Base-by-base conservation (phyloP, 805 yeast species). In the Candida gorgasii region DNA sequence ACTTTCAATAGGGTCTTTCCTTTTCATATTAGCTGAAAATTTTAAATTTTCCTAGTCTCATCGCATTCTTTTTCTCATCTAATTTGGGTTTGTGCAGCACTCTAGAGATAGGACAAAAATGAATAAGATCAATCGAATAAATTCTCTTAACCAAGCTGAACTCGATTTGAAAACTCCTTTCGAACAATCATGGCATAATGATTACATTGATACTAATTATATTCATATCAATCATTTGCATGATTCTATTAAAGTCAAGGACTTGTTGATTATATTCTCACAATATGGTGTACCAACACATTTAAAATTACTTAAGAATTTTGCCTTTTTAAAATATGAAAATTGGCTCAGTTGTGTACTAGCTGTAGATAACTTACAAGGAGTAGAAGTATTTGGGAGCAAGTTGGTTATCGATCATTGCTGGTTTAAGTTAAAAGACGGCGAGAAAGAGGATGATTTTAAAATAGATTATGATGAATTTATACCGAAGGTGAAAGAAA, bases 211-310 rank as follows among this genome's bases (percentile, higher is more conserved):
- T 49, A 77, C 92, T 0, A 81, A 92, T 1, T 89, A 82, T 57
- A 70, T 90, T 1, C 86, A 71, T 54, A 80, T 92, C n/a, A 92
- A 95, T 0, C 79, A 83, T 3, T 59, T 92, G 8, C 82, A 89
- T 8, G 63, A 55, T 12, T 78, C 78, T 23, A 59, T 89, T 19
- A 79, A 79, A 7, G 96, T 89, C 57, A 80, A 81, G 36, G 97
- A 92, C 57, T 61, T 92, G 0, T 54, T 89, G 5, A 75, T 80
- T 0, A 78, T 90, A 23, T 92, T 92, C 58, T 85, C 96, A 1
- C 97, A 92, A 56, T 92, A 78, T 61, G 98, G 98, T 0, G 75
- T 82, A 14, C 97, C 97, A 0, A 84, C 85, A 0, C 86, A 85
- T 51, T 58, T 92, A 26, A 79, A 82, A 39, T 65, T 90, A 39